phyloP scores from a whole-genome alignment of 192 early-diverging fungal genomes.

The Backusella luteola region DNA sequence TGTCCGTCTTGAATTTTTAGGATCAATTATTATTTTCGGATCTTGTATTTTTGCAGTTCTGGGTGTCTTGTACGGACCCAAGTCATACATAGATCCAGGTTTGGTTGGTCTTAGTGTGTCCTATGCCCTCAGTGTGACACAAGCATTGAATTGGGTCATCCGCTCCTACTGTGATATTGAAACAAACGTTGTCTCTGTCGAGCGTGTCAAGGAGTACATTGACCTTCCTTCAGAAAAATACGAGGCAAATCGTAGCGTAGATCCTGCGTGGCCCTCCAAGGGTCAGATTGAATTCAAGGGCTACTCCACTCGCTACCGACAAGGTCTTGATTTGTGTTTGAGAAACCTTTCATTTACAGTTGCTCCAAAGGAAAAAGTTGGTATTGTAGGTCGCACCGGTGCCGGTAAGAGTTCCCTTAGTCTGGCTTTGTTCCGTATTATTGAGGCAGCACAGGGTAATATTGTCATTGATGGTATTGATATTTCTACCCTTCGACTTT shows the following conservation, averaged over 20 bases:
- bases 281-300: conserved; percentile 75
- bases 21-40: conserved; percentile 76
- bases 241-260: conserved; percentile 58
- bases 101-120: conserved; percentile 61
- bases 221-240: conserved; percentile 79
- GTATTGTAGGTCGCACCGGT: conserved; percentile 67
- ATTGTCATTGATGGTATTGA: conserved; percentile 63
- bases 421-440: conserved; percentile 64
- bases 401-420: conserved; percentile 69
- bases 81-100: conserved; percentile 60
- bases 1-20: conserved; percentile 78
- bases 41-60: conserved; percentile 72
- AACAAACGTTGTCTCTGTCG: conserved; percentile 66
- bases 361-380: conserved; percentile 51
- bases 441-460: conserved; percentile 55
- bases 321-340: conserved; percentile 77
- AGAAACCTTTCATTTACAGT: conserved; percentile 49
- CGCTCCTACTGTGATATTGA: conserved; percentile 87
- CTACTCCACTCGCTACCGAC: conserved; percentile 81
- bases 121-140: conserved; percentile 73
- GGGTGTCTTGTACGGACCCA: conserved; percentile 50
- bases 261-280: conserved; percentile 73
- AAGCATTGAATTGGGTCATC: conserved; percentile 86
- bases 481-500: conserved; percentile 49
- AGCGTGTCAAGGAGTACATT: conserved; percentile 81